Evolutionary conservation across 768 basidiomycete species (phyloP), one percentile per base, ranked within the genome.

Genomic region (Amanita rubescens): DNA sequence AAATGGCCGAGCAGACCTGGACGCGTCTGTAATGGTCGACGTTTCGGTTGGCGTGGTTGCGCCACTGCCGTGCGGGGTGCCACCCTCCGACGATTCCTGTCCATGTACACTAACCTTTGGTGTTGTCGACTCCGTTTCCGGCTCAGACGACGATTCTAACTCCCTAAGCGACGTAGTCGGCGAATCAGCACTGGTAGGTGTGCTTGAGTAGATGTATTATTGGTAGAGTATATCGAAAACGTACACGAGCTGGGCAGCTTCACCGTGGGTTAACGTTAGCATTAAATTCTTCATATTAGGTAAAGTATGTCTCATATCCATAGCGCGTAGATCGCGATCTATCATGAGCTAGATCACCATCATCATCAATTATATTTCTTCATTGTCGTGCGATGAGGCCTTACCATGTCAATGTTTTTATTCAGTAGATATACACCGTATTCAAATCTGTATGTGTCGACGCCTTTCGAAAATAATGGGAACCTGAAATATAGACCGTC

Each of bases 361-460:
- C 45, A 56, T 19, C 38, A 39, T 42, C 41, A 59, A 39, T 62
- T 43, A 47, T n/a, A 30, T 17, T 17, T 38, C 19, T 35, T 30
- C 14, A n/a, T n/a, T 38, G 45, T 25, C 30, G 38, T 47, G 42
- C 49, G 39, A n/a, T n/a, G 22, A 22, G 58, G 5, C 56, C 77
- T 56, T 58, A 94, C 94, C 80, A 94, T 76, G 71, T 99, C 95
- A 59, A 99, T 94, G 68, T 99, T 78, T 69, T 98, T 99, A 73
- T 99, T 99, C 30, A 98, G 75, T 38, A 99, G 70, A 67, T 94
- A 98, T 3, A 98, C 95, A 3, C 85, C 96, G 71, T 98, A 99
- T 67, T 98, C 95, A 63, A 95, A 99, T 22, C 96, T 79, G 69
- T 97, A 98, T 39, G 87, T 88, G 65, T 98, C 96, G 54, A 97